phyloP scores from a whole-genome alignment of 768 basidiomycete species.

The Wakefieldia striispora region DNA sequence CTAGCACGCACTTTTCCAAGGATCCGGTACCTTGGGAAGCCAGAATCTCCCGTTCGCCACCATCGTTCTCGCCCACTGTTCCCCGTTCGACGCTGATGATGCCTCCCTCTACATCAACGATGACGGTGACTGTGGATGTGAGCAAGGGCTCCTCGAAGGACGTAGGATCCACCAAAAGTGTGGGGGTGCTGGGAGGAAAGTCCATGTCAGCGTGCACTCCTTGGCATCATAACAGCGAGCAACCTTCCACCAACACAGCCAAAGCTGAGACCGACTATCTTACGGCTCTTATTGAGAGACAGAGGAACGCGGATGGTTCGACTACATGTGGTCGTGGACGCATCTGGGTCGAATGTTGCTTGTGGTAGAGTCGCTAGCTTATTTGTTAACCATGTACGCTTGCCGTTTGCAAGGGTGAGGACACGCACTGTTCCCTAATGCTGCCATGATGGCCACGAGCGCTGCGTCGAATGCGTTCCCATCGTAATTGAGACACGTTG shows the following conservation, averaged over 20 bases:
- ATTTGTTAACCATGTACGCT: neutral
- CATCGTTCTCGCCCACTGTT: constrained; percentile 19
- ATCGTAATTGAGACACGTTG: constrained; percentile 95
- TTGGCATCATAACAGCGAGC: neutral
- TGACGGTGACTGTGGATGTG: constrained; percentile 64
- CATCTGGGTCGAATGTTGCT: constrained; percentile 69
- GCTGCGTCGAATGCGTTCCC: constrained; percentile 94
- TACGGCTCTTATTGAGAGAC: constrained; percentile 32
- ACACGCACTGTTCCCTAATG: constrained; percentile 76
- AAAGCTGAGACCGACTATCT: constrained; percentile 23
- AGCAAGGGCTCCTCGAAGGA: constrained; percentile 89
- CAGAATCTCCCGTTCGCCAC: constrained; percentile 7
- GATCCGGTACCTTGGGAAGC: constrained; percentile 1
- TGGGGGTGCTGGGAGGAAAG: constrained; percentile 31
- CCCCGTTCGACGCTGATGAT: constrained; percentile 25
- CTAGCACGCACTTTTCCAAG: constrained; percentile 16
- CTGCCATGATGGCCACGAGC: constrained; percentile 82
- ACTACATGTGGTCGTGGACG: constrained; percentile 60
- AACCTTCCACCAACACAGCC: constrained; percentile 26
- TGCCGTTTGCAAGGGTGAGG: constrained; percentile 38
- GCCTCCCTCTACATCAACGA: constrained; percentile 44
- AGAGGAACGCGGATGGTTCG: constrained; percentile 47
- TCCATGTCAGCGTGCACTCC: neutral
- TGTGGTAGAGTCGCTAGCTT: constrained; percentile 63
- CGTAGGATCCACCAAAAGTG: constrained; percentile 79